Evolutionary conservation across 148 eudicot genomes (phyloP).

Genomic region (Cornus controversa): DNA sequence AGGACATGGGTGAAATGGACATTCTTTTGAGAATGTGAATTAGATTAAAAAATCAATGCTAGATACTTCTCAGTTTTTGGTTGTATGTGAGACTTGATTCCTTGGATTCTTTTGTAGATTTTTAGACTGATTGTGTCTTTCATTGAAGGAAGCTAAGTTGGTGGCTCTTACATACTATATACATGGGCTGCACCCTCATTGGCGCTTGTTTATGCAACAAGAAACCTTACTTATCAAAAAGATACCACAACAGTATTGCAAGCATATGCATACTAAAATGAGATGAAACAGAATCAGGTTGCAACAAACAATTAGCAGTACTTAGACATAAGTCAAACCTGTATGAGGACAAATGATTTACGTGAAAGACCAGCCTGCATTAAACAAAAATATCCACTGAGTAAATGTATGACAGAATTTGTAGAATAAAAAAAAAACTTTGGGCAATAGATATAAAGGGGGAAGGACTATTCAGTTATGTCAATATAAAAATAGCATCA

Average conservation of each 20-base stretch:
- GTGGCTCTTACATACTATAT: too few relatives aligned
- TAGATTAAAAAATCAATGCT: too few relatives aligned
- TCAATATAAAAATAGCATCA: neutral
- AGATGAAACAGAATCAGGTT: neutral
- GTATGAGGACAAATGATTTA: slow-evolving; percentile 75
- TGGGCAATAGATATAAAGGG: neutral
- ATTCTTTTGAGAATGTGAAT: too few relatives aligned
- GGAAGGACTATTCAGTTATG: neutral
- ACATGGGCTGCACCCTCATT: too few relatives aligned
- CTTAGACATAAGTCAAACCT: slow-evolving; percentile 49
- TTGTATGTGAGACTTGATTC: too few relatives aligned
- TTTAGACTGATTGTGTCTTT: too few relatives aligned
- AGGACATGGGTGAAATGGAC: too few relatives aligned
- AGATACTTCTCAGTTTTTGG: too few relatives aligned
- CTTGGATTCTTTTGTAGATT: too few relatives aligned
- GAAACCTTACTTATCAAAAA: too few relatives aligned
- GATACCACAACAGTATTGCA: neutral
- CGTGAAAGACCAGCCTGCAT: slow-evolving; percentile 92
- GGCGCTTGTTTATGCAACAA: too few relatives aligned
- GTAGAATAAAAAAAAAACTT: neutral
- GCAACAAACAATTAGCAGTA: slow-evolving; percentile 8
- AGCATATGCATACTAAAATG: neutral
- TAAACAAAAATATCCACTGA: slow-evolving; percentile 5
- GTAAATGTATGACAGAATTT: neutral
- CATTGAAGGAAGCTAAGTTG: too few relatives aligned